phyloP scores from a whole-genome alignment of 179 eudicot genomes.

The Silene vulgaris region DNA sequence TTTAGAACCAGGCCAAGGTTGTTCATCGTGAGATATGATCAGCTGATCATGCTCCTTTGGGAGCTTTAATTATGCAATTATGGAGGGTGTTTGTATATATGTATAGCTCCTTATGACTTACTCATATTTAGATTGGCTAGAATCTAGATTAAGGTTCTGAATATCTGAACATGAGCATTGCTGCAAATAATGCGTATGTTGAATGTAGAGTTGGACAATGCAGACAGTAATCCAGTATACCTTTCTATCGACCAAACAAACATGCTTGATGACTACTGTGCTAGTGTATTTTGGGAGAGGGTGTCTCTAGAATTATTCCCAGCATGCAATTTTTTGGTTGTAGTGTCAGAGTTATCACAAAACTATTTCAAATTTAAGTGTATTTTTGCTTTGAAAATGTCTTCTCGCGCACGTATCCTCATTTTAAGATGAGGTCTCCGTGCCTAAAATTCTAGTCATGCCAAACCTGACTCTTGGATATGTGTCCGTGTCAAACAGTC shows the following conservation, averaged over 20 bases:
- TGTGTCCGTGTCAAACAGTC: no score
- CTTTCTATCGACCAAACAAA: not conserved
- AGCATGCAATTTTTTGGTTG: no score
- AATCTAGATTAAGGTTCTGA: not conserved
- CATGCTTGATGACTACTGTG: not conserved
- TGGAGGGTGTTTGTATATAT: not conserved
- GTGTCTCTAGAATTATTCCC: not conserved
- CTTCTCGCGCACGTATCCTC: no score
- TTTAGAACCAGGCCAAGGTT: constrained; percentile 1
- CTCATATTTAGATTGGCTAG: not conserved
- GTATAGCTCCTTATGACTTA: not conserved
- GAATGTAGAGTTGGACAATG: not conserved
- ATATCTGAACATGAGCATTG: not conserved
- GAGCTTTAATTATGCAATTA: not conserved
- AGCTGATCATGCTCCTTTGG: not conserved
- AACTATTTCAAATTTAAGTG: no score
- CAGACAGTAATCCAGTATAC: not conserved
- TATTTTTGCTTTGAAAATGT: no score
- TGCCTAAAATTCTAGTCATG: no score
- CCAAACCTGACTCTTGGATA: no score
- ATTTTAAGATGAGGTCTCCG: no score
- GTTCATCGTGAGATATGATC: constrained; percentile 8
- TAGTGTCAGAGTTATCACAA: no score
- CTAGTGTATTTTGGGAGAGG: not conserved
- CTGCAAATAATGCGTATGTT: not conserved